A percentile compares a stretch with the other conserved stretches of the same genome.
Evolutionary conservation across 768 basidiomycete genomes (phyloP).

Genomic region (Tephrocybe rancida): DNA sequence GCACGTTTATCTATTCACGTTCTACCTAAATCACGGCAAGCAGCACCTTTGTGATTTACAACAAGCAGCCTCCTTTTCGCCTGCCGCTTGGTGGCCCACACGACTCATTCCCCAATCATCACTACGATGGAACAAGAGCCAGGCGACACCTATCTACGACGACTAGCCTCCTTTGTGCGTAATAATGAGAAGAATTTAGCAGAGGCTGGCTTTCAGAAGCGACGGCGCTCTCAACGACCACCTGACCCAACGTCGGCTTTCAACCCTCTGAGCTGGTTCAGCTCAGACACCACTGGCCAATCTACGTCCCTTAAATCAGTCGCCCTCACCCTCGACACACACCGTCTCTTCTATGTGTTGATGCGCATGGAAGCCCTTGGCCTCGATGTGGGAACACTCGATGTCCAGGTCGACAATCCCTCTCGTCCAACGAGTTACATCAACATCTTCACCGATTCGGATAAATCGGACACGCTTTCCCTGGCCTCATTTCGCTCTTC

Average conservation of each 20-base stretch:
- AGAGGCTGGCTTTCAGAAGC: slow-evolving; percentile 54
- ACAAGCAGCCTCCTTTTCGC: slow-evolving; percentile 8
- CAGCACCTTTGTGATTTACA: slow-evolving; percentile 9
- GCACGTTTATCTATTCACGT: neutral
- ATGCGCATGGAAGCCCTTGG: slow-evolving; percentile 84
- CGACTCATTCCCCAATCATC: slow-evolving; percentile 12
- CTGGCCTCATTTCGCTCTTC: slow-evolving; percentile 77
- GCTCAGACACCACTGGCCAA: slow-evolving; percentile 30
- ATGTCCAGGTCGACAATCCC: slow-evolving; percentile 72
- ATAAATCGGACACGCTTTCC: slow-evolving; percentile 76
- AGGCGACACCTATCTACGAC: slow-evolving; percentile 78
- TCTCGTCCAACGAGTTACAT: slow-evolving; percentile 79
- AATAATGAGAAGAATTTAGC: slow-evolving; percentile 75
- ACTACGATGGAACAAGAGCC: slow-evolving; percentile 46
- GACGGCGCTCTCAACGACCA: slow-evolving; percentile 43
- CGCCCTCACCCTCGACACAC: slow-evolving; percentile 70
- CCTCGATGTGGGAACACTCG: slow-evolving; percentile 77
- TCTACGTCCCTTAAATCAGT: slow-evolving; percentile 54
- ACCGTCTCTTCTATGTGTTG: slow-evolving; percentile 87
- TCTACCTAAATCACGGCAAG: slow-evolving; percentile 4
- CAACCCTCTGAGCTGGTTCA: slow-evolving; percentile 69
- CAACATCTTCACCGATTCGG: slow-evolving; percentile 52
- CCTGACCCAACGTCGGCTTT: slow-evolving; percentile 42
- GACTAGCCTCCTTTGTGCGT: slow-evolving; percentile 71
- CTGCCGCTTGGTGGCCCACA: slow-evolving; percentile 16